A percentile compares a stretch with the other conserved stretches of the same genome.
Evolutionary conservation across 768 basidiomycete species (phyloP).

Genomic region (Suillus weaverae): DNA sequence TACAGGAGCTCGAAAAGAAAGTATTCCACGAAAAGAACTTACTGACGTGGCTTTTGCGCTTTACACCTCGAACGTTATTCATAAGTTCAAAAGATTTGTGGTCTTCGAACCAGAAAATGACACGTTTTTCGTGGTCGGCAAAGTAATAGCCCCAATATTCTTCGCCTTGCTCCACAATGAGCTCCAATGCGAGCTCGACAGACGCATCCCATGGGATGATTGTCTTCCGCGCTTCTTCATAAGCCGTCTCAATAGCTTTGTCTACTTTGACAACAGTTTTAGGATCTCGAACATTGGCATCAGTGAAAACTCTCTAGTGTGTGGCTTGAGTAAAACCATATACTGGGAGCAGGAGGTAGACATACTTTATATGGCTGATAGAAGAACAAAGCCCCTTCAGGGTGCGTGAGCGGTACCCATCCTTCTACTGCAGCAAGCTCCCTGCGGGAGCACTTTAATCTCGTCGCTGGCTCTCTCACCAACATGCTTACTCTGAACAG

Average conservation of each 20-base stretch:
- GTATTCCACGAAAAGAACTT: slow-evolving; percentile 11
- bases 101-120: slow-evolving; percentile 49
- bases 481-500: background rate
- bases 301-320: slow-evolving; percentile 14
- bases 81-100: slow-evolving; percentile 34
- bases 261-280: background rate
- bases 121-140: slow-evolving; percentile 40
- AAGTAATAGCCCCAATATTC: slow-evolving; percentile 41
- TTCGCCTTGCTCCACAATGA: background rate
- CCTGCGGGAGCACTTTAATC: background rate
- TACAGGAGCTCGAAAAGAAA: background rate
- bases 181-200: slow-evolving; percentile 11
- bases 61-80: slow-evolving; percentile 39
- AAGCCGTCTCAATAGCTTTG: background rate
- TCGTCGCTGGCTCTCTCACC: background rate
- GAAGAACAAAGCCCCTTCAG: slow-evolving; percentile 60
- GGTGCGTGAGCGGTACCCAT: slow-evolving; percentile 48
- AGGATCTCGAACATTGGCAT: slow-evolving; percentile 4
- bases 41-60: slow-evolving; percentile 43
- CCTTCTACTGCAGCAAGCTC: slow-evolving; percentile 10
- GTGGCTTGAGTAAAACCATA: background rate
- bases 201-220: background rate
- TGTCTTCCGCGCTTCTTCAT: background rate
- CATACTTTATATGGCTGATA: slow-evolving; percentile 41
- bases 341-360: background rate